Conservation (phyloP, 305 asterid species). For the Fraxinus xanthoxyloides region DNA sequence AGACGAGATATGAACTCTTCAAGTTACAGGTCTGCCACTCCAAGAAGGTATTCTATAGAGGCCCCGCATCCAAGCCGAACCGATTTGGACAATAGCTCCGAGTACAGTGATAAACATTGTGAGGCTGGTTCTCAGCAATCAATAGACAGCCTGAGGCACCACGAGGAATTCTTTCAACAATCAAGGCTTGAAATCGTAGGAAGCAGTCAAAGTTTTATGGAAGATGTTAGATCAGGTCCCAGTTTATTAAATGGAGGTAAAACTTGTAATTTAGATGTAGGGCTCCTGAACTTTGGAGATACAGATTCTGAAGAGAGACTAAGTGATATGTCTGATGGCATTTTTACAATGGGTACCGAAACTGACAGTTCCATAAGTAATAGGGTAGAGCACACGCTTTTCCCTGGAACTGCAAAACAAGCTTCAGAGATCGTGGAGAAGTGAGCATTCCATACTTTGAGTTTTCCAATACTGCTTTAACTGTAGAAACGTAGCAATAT, state of each 20-base stretch:
- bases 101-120: slow-evolving; percentile 77
- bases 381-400: slow-evolving; percentile 75
- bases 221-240: slow-evolving; percentile 36
- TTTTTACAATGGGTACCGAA: slow-evolving; percentile 91
- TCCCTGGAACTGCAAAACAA: slow-evolving; percentile 63
- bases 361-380: slow-evolving; percentile 81
- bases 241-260: slow-evolving; percentile 35
- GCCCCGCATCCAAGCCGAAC: slow-evolving; percentile 35
- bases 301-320: slow-evolving; percentile 84
- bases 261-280: slow-evolving; percentile 51
- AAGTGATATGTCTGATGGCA: slow-evolving; percentile 94
- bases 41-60: slow-evolving; percentile 57
- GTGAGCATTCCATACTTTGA: slow-evolving; percentile 42
- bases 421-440: slow-evolving; percentile 50
- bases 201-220: slow-evolving; percentile 32
- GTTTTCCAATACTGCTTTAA: slow-evolving; percentile 4
- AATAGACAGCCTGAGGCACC: slow-evolving; percentile 67
- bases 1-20: slow-evolving; percentile 45
- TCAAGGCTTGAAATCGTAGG: slow-evolving; percentile 61
- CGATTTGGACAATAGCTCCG: slow-evolving; percentile 66
- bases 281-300: slow-evolving; percentile 74
- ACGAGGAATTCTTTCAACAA: slow-evolving; percentile 67
- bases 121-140: slow-evolving; percentile 87
- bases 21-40: slow-evolving; percentile 59
- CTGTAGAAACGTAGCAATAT: background rate